Base-by-base conservation (phyloP, 495 filamentous ascomycete genomes). In the Staphylotrichum longicolle region DNA sequence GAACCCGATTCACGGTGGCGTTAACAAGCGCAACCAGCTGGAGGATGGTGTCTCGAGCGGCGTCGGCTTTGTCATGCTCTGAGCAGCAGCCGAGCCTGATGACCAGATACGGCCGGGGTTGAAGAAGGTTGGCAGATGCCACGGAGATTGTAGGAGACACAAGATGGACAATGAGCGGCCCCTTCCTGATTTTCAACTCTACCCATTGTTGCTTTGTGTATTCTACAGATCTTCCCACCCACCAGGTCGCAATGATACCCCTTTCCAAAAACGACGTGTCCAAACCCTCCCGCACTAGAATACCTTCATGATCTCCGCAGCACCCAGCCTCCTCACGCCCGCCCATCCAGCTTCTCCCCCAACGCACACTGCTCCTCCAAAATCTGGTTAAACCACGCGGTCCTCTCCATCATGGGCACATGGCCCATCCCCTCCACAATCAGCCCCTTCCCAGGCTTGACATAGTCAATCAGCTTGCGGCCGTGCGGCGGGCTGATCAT, bases 51-150 rank as follows among this genome's bases (percentile, higher is more conserved):
- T 82, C 58, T 84, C 91, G 70, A 93, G 93, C 61, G 93, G 95
- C 3, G 81, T 98, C 58, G 95, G 93, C 60, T 84, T 96, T 63
- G 90, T 96, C 37, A 92, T 92, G 86, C 78, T 93, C 61, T 93
- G 65, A 53, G 27, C 12, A 8, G 20, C 20, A 27, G 20, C 1
- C 20, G 20, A 27, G 20, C 20, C 20, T 1, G 1, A 27, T 27
- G 20, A 27, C 1, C 20, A 27, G 20, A 1, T 1, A 27, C 20
- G 20, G 20, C 20, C 20, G 20, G 12, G 34, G 33, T 11, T 41
- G 50, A 2, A 40, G 50, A 15, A 53, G 40, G 35, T 53, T 40
- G 35, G 15, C 1, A 39, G n/a, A 53, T 53, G 33, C 32, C 48
- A 51, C 7, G 20, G 20, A 27, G 20, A 27, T 27, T 27, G 20